Evolutionary conservation across 106 monocot genomes (phyloP).

Genomic region (Platanthera zijinensis): DNA sequence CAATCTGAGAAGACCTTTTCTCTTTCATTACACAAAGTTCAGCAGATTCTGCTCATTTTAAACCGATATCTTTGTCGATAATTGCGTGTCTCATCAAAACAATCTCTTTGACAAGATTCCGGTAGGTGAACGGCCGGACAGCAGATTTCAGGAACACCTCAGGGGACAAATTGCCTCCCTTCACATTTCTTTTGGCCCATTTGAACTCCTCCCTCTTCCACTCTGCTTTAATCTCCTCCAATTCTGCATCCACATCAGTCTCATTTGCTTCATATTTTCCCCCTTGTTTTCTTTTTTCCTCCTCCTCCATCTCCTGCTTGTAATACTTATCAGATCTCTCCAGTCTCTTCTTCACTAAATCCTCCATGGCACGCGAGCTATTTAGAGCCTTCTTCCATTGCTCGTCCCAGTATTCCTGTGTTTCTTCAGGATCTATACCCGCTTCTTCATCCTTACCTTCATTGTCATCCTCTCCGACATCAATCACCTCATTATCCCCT

Average conservation of each 20-base stretch:
- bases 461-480: neutral
- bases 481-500: conserved; percentile 9
- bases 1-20: neutral
- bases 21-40: neutral
- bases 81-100: conserved; percentile 84
- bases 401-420: conserved; percentile 68
- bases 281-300: conserved; percentile 13
- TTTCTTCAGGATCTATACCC: conserved; percentile 39
- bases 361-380: conserved; percentile 66
- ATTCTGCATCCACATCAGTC: neutral
- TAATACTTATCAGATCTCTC: conserved; percentile 33
- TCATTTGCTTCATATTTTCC: neutral
- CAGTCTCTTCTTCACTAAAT: conserved; percentile 61
- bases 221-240: conserved; percentile 14
- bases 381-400: conserved; percentile 70
- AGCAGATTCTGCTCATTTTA: conserved; percentile 1
- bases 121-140: conserved; percentile 81
- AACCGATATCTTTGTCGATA: conserved; percentile 63
- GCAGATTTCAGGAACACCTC: conserved; percentile 69
- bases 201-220: conserved; percentile 6
- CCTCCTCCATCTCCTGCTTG: conserved; percentile 25
- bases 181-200: conserved; percentile 15
- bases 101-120: conserved; percentile 96
- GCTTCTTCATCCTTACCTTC: conserved; percentile 9
- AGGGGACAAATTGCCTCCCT: conserved; percentile 44